Evolutionary conservation across 345 rosid genomes (phyloP).

Genomic region (Salix brachista): DNA sequence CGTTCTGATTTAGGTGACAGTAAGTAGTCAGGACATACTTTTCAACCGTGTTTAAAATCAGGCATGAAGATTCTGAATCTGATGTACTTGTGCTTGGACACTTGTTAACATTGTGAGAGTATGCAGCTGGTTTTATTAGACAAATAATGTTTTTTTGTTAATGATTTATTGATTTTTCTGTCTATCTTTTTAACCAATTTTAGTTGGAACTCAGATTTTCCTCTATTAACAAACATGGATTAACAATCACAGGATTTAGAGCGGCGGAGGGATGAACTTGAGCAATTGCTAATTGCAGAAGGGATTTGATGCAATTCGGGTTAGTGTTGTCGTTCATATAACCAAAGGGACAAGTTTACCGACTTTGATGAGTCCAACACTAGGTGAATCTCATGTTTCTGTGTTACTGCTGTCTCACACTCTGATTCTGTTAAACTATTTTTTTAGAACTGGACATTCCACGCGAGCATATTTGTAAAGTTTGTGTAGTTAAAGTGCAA

Average conservation of each 20-base stretch:
- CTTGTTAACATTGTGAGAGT: background rate
- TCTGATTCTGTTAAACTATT: background rate
- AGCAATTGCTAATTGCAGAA: conserved; percentile 69
- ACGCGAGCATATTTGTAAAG: background rate
- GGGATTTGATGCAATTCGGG: conserved; percentile 24
- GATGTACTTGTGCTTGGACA: background rate
- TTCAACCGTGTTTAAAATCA: background rate
- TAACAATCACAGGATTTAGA: conserved; percentile 59
- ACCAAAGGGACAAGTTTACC: background rate
- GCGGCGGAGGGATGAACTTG: conserved; percentile 74
- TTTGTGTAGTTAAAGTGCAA: background rate
- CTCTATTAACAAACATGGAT: background rate
- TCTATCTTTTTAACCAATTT: background rate
- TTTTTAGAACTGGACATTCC: background rate
- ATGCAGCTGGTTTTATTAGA: background rate
- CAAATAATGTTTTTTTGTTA: background rate
- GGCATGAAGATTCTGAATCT: background rate
- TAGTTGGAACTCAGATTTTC: background rate
- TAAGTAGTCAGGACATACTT: background rate
- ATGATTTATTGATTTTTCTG: background rate
- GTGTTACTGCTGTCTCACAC: background rate
- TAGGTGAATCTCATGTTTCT: background rate
- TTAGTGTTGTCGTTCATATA: background rate
- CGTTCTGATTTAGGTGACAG: background rate
- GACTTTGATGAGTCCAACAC: background rate